phyloP scores from a whole-genome alignment of 768 basidiomycete genomes.

The Leucosporidium scottii region DNA sequence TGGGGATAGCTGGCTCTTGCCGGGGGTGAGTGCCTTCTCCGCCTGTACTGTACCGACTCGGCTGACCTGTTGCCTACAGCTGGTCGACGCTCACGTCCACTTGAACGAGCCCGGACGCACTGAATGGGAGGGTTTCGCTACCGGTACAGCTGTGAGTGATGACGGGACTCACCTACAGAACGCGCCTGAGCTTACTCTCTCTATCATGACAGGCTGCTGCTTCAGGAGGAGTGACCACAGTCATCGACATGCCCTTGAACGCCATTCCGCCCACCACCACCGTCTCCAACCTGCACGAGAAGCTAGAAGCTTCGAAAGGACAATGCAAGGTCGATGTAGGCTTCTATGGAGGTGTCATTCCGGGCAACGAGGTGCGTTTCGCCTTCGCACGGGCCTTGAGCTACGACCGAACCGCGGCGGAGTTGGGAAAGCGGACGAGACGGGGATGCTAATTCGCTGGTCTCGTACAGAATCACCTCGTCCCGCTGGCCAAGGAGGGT shows the following conservation, averaged over 20 bases:
- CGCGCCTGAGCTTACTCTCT: too few species aligned
- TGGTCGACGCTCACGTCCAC: conserved; percentile 38
- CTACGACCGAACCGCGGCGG: background rate
- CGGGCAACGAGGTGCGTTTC: conserved; percentile 66
- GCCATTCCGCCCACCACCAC: conserved; percentile 95
- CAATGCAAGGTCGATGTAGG: conserved; percentile 76
- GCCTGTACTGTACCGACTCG: background rate
- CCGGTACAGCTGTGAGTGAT: conserved; percentile 27
- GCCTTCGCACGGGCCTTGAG: background rate
- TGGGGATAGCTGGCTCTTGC: conserved; percentile 58
- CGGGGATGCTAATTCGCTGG: background rate
- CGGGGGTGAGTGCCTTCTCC: conserved; percentile 47
- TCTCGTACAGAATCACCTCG: conserved; percentile 57
- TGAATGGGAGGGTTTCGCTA: conserved; percentile 36
- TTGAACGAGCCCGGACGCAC: conserved; percentile 37
- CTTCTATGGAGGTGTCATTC: conserved; percentile 93
- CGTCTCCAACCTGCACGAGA: conserved; percentile 61
- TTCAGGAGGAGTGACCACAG: conserved; percentile 87
- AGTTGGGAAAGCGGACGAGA: background rate
- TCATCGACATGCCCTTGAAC: conserved; percentile 97
- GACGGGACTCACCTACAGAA: too few species aligned
- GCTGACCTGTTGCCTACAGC: conserved; percentile 7
- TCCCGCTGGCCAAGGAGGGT: conserved; percentile 66
- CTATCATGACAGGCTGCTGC: conserved; percentile 55
- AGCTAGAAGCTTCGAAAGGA: conserved; percentile 61